Evolutionary conservation across 768 basidiomycete genomes (phyloP).

Genomic region (Russula sp.): DNA sequence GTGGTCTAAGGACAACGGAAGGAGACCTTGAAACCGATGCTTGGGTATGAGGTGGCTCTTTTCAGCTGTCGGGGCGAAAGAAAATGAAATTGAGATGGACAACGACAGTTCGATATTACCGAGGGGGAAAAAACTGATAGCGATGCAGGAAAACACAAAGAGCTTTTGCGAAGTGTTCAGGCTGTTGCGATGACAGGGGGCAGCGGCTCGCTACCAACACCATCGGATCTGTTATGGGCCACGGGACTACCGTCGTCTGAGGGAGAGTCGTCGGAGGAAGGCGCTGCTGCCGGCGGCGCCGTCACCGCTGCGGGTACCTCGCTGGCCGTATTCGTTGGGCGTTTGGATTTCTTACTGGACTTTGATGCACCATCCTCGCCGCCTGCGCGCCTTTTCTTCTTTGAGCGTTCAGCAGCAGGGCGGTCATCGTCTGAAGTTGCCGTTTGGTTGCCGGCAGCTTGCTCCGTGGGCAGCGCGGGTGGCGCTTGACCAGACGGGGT

Average conservation of each 20-base stretch:
- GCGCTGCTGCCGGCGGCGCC: not conserved
- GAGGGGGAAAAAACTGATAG: not conserved
- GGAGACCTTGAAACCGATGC: too few species aligned
- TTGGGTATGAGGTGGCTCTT: not conserved
- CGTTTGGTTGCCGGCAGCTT: slow-evolving; percentile 21
- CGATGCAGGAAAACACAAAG: not conserved
- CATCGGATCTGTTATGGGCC: not conserved
- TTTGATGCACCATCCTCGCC: slow-evolving; percentile 29
- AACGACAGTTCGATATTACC: not conserved
- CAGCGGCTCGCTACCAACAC: slow-evolving; percentile 7
- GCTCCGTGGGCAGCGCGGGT: not conserved
- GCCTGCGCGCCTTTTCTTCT: slow-evolving; percentile 19
- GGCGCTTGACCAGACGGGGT: slow-evolving; percentile 6
- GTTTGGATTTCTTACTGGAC: slow-evolving; percentile 30
- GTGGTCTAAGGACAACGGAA: slow-evolving; percentile 17
- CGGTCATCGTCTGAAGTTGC: slow-evolving; percentile 17
- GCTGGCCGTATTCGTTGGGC: not conserved
- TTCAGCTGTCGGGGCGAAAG: not conserved
- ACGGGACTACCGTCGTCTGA: slow-evolving; percentile 16
- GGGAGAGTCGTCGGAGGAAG: slow-evolving; percentile 2
- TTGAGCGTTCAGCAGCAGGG: not conserved
- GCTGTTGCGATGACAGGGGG: slow-evolving; percentile 22
- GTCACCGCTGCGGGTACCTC: not conserved
- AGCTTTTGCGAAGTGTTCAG: not conserved
- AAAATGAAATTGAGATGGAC: not conserved